Conservation (phyloP, 148 eudicot genomes). For the Bassia scoparia region DNA sequence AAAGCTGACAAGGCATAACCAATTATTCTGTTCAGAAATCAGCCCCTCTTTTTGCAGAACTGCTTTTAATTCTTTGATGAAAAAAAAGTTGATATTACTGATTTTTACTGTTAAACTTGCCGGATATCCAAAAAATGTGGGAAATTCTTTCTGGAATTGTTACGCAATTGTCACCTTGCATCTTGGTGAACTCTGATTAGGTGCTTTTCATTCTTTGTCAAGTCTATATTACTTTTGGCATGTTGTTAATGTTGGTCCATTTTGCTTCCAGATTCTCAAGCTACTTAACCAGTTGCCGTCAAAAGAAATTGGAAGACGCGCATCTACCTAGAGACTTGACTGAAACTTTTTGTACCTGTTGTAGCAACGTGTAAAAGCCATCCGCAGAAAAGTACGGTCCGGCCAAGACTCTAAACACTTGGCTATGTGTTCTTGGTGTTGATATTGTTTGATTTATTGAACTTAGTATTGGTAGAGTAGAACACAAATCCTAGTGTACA, state of each 20-base stretch:
- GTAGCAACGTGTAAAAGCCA: conserved; percentile 18
- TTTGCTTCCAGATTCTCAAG: conserved; percentile 25
- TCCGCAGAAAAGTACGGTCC: conserved; percentile 12
- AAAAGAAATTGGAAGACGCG: not conserved
- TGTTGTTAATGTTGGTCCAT: conserved; percentile 1
- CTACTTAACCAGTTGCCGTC: conserved; percentile 9
- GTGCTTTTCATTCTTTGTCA: not conserved
- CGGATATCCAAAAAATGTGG: conserved; percentile 26
- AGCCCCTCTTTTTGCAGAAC: no score
- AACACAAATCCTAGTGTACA: conserved; percentile 7
- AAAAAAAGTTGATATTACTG: not conserved
- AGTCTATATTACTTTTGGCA: not conserved
- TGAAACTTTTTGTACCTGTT: conserved; percentile 11
- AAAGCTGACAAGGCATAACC: not conserved
- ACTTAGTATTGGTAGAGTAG: conserved; percentile 3
- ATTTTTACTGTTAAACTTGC: conserved; percentile 4
- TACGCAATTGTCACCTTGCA: conserved; percentile 4
- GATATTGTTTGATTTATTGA: conserved; percentile 15
- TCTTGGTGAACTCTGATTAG: not conserved
- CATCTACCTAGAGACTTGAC: conserved; percentile 2
- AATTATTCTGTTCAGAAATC: not conserved
- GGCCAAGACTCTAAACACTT: conserved; percentile 1
- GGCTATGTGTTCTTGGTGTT: conserved; percentile 10
- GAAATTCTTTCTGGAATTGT: conserved; percentile 4
- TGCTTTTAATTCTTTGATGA: not conserved